Evolutionary conservation across 768 basidiomycete genomes (phyloP), one percentile per base, ranked within the genome.

Genomic region (Psilocybe sp.): DNA sequence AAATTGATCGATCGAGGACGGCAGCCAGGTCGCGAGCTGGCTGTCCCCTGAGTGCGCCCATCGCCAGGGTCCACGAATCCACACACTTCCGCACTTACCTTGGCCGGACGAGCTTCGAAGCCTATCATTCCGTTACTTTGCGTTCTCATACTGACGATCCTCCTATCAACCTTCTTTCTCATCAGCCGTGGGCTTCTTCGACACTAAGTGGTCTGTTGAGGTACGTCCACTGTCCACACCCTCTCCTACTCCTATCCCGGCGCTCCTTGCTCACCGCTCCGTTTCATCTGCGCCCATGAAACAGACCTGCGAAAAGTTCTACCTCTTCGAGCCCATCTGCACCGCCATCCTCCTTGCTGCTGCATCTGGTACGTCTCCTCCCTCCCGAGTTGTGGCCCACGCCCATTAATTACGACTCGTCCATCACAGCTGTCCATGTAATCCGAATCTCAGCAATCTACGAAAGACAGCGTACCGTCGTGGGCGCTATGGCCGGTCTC

Each of bases 271-370:
- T 19, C 15, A 40, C 38, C 15, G 38, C 43, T 40, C 46, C 50
- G 20, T 50, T 19, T 44, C 31, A 32, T 48, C 53, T 2, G 41
- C 43, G 20, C 11, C 11, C 28, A n/a, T 18, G 20, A 36, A 23
- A 23, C 55, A 87, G 81, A 65, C 71, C 20, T 93, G 90, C 64
- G 64, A 73, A 41, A 74, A 77, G 12, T 89, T 92, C 69, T 92
- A 78, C 69, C 82, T 92, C 19, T 92, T 92, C 55, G 90, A 93
- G 59, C 90, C 90, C 53, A 91, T 93, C 60, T 82, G 82, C 63
- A 92, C 90, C 13, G 89, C 89, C 2, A 69, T 92, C 60, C 77
- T 93, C 37, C 78, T 93, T 47, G 86, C 84, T n/a, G 77, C 80
- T 6, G 78, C 84, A 47, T 85, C 87, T 13, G 69, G 81, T 82